Conservation (phyloP, 2,329 filamentous ascomycete genomes). For the Nannizziopsis arthrosporioides region DNA sequence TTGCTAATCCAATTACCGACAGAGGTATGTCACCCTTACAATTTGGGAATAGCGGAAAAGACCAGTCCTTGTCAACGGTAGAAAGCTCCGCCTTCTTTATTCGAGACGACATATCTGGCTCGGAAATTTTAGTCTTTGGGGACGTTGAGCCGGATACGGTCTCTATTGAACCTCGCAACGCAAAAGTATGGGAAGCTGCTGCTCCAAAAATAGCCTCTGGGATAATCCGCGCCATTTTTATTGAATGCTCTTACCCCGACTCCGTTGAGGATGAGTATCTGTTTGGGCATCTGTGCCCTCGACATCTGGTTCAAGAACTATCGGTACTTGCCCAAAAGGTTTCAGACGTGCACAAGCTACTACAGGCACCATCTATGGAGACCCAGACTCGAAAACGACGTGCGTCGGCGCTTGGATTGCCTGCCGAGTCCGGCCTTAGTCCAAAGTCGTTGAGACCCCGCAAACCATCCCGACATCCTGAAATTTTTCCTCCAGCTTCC, state of each 20-base stretch:
- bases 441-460: conserved; percentile 5
- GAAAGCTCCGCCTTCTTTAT: conserved; percentile 94
- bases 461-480: background rate
- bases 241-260: conserved; percentile 91
- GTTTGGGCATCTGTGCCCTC: conserved; percentile 79
- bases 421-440: background rate
- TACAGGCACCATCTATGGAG: conserved; percentile 18
- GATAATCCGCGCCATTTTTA: conserved; percentile 68
- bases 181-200: conserved; percentile 75
- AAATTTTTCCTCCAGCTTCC: background rate
- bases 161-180: conserved; percentile 68
- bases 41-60: conserved; percentile 7
- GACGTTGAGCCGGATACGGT: conserved; percentile 89
- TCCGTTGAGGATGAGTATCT: conserved; percentile 62
- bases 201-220: conserved; percentile 70
- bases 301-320: conserved; percentile 71
- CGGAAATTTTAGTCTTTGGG: conserved; percentile 84
- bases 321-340: conserved; percentile 60
- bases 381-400: conserved; percentile 34
- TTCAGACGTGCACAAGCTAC: conserved; percentile 37
- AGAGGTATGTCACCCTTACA: conserved; percentile 23
- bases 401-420: conserved; percentile 11
- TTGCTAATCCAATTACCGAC: background rate
- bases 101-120: conserved; percentile 55
- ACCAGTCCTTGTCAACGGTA: conserved; percentile 25